These are phyloP conservation scores for Fragaria vesca DNA, from an alignment of 306 rosid genomes.

Conservation along the genomic window DNA sequence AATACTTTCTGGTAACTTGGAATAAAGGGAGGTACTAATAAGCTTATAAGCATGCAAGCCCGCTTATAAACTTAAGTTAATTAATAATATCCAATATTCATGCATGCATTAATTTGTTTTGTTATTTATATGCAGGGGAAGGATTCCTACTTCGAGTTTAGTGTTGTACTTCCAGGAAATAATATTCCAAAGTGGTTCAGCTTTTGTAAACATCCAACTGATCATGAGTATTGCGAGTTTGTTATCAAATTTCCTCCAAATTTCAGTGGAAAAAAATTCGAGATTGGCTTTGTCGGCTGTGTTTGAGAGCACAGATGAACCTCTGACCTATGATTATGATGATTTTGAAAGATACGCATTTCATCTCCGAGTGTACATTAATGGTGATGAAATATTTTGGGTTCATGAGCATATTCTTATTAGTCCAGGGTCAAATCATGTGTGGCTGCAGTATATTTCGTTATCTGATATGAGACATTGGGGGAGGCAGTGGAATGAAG, in stretches of 20 bases:
- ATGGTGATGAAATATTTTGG: not conserved
- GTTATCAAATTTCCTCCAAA: conserved; percentile 6
- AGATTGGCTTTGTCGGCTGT: conserved; percentile 4
- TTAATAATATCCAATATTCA: not conserved
- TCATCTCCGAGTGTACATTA: not conserved
- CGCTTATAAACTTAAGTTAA: not conserved
- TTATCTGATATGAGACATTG: conserved; percentile 12
- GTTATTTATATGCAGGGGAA: not conserved
- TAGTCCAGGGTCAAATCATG: conserved; percentile 4
- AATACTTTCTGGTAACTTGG: not conserved
- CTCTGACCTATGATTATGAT: not conserved
- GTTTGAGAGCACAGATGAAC: not conserved
- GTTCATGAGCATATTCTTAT: not conserved
- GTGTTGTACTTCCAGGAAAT: not conserved
- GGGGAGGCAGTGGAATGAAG: not conserved
- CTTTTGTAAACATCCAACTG: conserved; percentile 1
- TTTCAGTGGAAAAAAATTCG: conserved; percentile 6
- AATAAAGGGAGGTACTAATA: not conserved
- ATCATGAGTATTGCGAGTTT: not conserved
- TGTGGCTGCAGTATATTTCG: conserved; percentile 14
- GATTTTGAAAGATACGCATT: not conserved
- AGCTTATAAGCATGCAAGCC: not conserved
- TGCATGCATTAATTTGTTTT: not conserved
- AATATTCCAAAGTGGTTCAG: not conserved
- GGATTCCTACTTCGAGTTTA: not conserved